Evolutionary conservation across 2,329 filamentous ascomycete genomes (phyloP), one percentile per base, ranked within the genome.

Genomic region (Trichoderma semiorbis): DNA sequence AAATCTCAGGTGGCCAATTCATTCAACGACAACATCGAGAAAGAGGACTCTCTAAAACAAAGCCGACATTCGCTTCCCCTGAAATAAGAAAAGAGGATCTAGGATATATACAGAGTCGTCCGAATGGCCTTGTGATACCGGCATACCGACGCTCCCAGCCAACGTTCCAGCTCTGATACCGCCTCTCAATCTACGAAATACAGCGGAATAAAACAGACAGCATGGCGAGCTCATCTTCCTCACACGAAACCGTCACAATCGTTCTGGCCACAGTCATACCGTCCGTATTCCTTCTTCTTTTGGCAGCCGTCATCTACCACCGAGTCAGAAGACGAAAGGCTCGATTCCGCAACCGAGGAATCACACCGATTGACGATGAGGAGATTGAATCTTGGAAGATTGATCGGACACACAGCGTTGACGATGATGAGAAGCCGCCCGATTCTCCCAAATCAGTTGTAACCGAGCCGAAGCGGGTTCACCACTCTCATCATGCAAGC

Each of bases 351-450:
- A 83, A 84, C 65, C 82, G 89, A 65, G 88, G 87, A 62, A 87
- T 88, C 58, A 88, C 88, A 0, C 89, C 89, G 14, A 90, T 91
- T 72, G 85, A 87, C 73, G 89, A 91, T 75, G 88, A 90, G 72
- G 89, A 91, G 78, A 91, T 91, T 72, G 87, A 88, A 75, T 89
- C 87, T 5, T 91, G 89, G 89, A 89, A 88, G 76, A 80, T 81
- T 32, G 81, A 80, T 68, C 78, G 74, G 65, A 50, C 11, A 71
- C 75, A 47, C 8, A 58, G 39, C 21, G 36, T 60, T 60, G 74
- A 77, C 3, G 39, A 8, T 63, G 74, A 77, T 53, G 78, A 81
- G 75, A 80, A 82, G 77, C 75, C 76, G 14, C 34, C 61, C 30
- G 24, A 16, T 10, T 62, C 66, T 11, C 47, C 28, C n/a, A 11